Percentiles rank a stretch among this genome's conserved stretches.
These are phyloP conservation scores for Phyllosticta citriasiana DNA, from an alignment of 2,329 filamentous ascomycete species.

Conservation along the genomic window DNA sequence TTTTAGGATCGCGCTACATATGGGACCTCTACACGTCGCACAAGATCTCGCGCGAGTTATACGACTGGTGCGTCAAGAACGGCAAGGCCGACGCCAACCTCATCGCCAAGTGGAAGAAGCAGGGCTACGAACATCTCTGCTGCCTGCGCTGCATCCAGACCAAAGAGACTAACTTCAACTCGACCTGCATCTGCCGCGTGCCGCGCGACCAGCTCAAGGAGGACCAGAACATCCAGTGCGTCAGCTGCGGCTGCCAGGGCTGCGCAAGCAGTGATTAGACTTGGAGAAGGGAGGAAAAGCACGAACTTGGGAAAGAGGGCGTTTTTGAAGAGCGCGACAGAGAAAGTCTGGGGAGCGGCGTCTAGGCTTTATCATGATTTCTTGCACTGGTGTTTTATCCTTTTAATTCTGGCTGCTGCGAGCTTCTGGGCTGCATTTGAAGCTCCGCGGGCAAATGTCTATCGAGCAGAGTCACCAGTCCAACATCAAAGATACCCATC, in stretches of 20 bases:
- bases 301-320: not conserved
- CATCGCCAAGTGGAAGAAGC: constrained; percentile 99
- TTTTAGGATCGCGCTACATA: constrained; percentile 64
- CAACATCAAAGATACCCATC: not conserved
- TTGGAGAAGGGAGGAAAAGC: not conserved
- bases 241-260: constrained; percentile 87
- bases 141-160: constrained; percentile 95
- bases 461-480: not conserved
- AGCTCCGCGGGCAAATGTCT: not conserved
- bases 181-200: constrained; percentile 93
- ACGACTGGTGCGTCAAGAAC: constrained; percentile 96
- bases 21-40: constrained; percentile 98
- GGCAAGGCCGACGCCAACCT: constrained; percentile 88
- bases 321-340: not conserved
- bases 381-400: not conserved
- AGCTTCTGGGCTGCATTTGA: not conserved
- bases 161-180: constrained; percentile 99
- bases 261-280: constrained; percentile 44
- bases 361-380: not conserved
- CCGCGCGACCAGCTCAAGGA: constrained; percentile 84
- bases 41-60: constrained; percentile 82
- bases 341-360: not conserved
- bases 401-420: not conserved
- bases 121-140: constrained; percentile 96
- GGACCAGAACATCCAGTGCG: constrained; percentile 81